Conservation (phyloP, 2,329 filamentous ascomycete genomes). For the Xylariaceae sp. region DNA sequence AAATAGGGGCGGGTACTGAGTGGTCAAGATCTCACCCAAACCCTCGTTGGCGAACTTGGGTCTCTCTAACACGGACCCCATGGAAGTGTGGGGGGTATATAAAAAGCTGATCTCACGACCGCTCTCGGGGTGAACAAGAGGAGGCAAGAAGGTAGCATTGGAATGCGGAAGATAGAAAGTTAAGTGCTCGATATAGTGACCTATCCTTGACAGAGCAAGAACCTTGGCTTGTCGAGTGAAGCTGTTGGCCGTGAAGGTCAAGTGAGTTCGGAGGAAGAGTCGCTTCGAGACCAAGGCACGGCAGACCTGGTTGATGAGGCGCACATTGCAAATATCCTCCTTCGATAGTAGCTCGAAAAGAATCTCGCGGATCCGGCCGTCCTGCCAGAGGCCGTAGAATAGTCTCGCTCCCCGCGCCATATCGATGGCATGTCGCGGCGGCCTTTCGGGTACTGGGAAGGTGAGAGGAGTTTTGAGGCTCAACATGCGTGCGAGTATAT, state of each 20-base stretch:
- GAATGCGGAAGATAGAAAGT: slow-evolving; percentile 74
- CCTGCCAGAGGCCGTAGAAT: slow-evolving; percentile 54
- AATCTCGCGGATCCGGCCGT: slow-evolving; percentile 44
- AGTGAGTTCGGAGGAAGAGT: slow-evolving; percentile 62
- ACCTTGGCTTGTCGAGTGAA: slow-evolving; percentile 71
- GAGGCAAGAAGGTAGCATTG: slow-evolving; percentile 73
- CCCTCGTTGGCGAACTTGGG: slow-evolving; percentile 77
- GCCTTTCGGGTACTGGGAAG: slow-evolving; percentile 17
- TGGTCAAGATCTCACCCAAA: slow-evolving; percentile 73
- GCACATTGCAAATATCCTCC: slow-evolving; percentile 53
- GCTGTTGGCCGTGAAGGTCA: slow-evolving; percentile 67
- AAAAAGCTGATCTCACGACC: slow-evolving; percentile 75
- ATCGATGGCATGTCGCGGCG: slow-evolving; percentile 44
- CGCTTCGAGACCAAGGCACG: slow-evolving; percentile 63
- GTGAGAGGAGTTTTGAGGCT: slow-evolving; percentile 15
- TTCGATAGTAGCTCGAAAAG: slow-evolving; percentile 47
- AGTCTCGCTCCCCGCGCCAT: slow-evolving; percentile 48
- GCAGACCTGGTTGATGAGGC: slow-evolving; percentile 64
- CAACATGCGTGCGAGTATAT: slow-evolving; percentile 10
- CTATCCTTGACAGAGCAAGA: slow-evolving; percentile 70
- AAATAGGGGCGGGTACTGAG: slow-evolving; percentile 84
- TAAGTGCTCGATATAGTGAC: slow-evolving; percentile 71
- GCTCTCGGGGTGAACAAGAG: slow-evolving; percentile 71
- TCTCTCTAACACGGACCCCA: slow-evolving; percentile 54
- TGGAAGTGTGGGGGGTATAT: slow-evolving; percentile 71